Evolutionary conservation across 1,139 yeast genomes (phyloP), one percentile per base, ranked within the genome.

Genomic region (Geotrichum europaeum): DNA sequence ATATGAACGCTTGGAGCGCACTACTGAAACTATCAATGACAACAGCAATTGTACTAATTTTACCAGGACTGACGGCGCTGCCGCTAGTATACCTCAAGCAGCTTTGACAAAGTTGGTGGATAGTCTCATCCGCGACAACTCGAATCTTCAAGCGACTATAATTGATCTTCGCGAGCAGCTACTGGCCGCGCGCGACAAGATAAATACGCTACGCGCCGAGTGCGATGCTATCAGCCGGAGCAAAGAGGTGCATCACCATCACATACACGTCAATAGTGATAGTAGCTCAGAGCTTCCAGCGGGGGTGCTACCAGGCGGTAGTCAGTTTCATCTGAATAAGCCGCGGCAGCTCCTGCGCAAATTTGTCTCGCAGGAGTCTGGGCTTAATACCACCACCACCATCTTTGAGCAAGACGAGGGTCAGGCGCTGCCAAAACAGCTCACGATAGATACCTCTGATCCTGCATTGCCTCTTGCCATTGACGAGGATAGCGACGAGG

Each of bases 161-260:
- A 47, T 54, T 30, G 60, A 57, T 12, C 57, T 64, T 4, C 62
- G 58, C 43, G 58, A 59, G 15, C 57, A 62, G 24, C 43, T 62
- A 55, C 47, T 45, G 22, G 34, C 43, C 40, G 49, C 52, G 20
- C 55, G 45, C 51, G 57, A 47, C 25, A 55, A 52, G 53, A 22
- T 56, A 25, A 56, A 57, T 30, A 43, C 55, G 49, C 34, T 60
- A n/a, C 53, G 55, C 10, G 43, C 34, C 22, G 25, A 40, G 10
- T n/a, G 47, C 47, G 47, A 40, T n/a, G 47, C 47, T 15, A 40
- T 40, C 18, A 40, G 36, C 15, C 58, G 53, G 36, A 49, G 30
- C 15, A n/a, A 51, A 34, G 61, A 57, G 25, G 51, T 60, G 13
- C 57, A 55, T 50, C 53, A 54, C 50, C 60, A 57, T 45, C 61